Evolutionary conservation across 176 grass and related monocot genomes (phyloP).

Genomic region (Oryza glumipatula): DNA sequence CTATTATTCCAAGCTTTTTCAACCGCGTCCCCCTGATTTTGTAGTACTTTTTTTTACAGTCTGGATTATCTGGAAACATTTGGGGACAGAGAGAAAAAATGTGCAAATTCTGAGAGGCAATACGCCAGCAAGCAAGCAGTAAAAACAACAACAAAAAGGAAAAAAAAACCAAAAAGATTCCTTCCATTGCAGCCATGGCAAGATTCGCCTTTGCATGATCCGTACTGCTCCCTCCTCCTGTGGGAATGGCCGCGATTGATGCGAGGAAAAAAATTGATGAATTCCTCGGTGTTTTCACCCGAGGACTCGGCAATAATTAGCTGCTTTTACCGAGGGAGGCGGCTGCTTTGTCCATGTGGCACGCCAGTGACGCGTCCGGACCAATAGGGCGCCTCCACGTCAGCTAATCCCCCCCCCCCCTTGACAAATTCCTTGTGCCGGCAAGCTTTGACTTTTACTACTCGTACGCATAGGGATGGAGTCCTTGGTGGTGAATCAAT

Average conservation of each 20-base stretch:
- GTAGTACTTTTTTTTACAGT: slow-evolving; percentile 19
- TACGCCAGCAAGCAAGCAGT: neutral
- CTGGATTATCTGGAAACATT: slow-evolving; percentile 38
- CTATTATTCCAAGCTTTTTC: slow-evolving; percentile 21
- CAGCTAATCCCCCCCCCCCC: neutral
- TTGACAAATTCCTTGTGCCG: slow-evolving; percentile 52
- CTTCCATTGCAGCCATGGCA: neutral
- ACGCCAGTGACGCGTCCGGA: slow-evolving; percentile 51
- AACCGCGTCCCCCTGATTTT: slow-evolving; percentile 36
- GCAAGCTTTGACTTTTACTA: slow-evolving; percentile 54
- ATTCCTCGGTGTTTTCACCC: slow-evolving; percentile 47
- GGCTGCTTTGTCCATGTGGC: slow-evolving; percentile 41
- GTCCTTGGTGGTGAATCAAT: slow-evolving; percentile 47
- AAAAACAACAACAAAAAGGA: neutral
- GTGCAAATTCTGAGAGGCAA: neutral
- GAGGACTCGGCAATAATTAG: slow-evolving; percentile 37
- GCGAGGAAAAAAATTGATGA: neutral
- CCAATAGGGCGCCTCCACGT: slow-evolving; percentile 65
- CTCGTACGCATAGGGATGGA: neutral
- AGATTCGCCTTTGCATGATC: slow-evolving; percentile 33
- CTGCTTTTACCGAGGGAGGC: slow-evolving; percentile 39
- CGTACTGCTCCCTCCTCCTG: neutral
- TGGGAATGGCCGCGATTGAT: neutral
- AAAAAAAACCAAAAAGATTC: slow-evolving; percentile 5
- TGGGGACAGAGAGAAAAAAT: neutral